phyloP scores from a whole-genome alignment of 129 eudicot species.

The Lactuca saligna region DNA sequence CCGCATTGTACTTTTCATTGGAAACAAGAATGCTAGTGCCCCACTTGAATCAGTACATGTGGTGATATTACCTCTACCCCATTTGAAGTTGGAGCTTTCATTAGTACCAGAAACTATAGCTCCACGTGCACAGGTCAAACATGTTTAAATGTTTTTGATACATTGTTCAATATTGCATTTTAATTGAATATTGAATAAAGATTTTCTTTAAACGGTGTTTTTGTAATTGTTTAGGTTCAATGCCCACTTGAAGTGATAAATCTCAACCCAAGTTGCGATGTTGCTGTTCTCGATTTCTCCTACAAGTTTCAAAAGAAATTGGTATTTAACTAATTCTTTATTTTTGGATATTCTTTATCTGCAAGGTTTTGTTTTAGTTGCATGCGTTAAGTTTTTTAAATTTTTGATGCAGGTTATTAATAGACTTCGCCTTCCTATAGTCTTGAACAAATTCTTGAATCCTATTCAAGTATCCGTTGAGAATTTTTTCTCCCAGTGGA shows the following conservation, averaged over 20 bases:
- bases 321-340: slow-evolving; percentile 40
- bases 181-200: neutral
- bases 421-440: slow-evolving; percentile 86
- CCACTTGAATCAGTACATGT: slow-evolving; percentile 85
- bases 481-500: slow-evolving; percentile 95
- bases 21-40: slow-evolving; percentile 75
- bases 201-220: neutral
- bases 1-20: slow-evolving; percentile 76
- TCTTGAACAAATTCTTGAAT: slow-evolving; percentile 85
- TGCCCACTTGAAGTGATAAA: slow-evolving; percentile 93
- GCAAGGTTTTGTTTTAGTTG: neutral
- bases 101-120: slow-evolving; percentile 89
- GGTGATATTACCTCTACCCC: slow-evolving; percentile 68
- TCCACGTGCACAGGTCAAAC: slow-evolving; percentile 84
- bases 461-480: slow-evolving; percentile 76
- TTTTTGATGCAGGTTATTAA: slow-evolving; percentile 56
- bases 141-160: neutral
- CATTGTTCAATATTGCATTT: neutral
- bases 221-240: slow-evolving; percentile 58
- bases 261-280: slow-evolving; percentile 82
- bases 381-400: neutral
- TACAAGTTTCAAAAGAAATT: slow-evolving; percentile 65
- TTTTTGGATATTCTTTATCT: neutral
- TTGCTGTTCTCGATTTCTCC: slow-evolving; percentile 93
- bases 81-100: slow-evolving; percentile 77